These are phyloP conservation scores for Naganishia albida DNA, from an alignment of 1,284 basidiomycete genomes.

Conservation along the genomic window DNA sequence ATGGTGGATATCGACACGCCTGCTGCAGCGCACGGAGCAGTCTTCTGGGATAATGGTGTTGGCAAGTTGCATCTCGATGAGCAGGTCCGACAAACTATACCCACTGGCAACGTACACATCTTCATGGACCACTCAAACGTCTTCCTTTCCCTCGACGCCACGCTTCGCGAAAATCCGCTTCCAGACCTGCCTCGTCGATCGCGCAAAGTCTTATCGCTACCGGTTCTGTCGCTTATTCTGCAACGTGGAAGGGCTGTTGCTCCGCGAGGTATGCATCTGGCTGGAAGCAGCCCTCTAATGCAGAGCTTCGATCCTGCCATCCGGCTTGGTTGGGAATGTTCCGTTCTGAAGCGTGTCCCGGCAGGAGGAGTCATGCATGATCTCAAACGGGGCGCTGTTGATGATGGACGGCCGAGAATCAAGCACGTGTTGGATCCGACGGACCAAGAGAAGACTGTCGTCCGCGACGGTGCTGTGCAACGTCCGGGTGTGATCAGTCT, in stretches of 20 bases:
- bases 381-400: constrained; percentile 18
- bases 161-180: constrained; percentile 18
- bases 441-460: constrained; percentile 34
- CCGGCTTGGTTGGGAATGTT: constrained; percentile 74
- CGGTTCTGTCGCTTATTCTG: constrained; percentile 34
- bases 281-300: constrained; percentile 77
- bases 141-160: constrained; percentile 49
- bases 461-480: constrained; percentile 23
- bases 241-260: constrained; percentile 66
- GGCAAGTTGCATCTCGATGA: constrained; percentile 39
- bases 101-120: constrained; percentile 66
- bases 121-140: constrained; percentile 89
- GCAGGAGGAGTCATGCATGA: constrained; percentile 59
- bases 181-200: constrained; percentile 3
- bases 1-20: neutral
- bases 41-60: constrained; percentile 45
- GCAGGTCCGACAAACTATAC: constrained; percentile 36
- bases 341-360: constrained; percentile 75
- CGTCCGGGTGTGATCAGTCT: neutral
- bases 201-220: constrained; percentile 29
- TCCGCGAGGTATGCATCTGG: constrained; percentile 65
- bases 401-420: constrained; percentile 30
- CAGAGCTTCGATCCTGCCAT: constrained; percentile 70
- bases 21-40: constrained; percentile 33
- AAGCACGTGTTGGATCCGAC: constrained; percentile 33